A percentile compares a stretch with the other conserved stretches of the same genome.
Evolutionary conservation across 257 asterid species (phyloP).

Genomic region (Catharanthus roseus): DNA sequence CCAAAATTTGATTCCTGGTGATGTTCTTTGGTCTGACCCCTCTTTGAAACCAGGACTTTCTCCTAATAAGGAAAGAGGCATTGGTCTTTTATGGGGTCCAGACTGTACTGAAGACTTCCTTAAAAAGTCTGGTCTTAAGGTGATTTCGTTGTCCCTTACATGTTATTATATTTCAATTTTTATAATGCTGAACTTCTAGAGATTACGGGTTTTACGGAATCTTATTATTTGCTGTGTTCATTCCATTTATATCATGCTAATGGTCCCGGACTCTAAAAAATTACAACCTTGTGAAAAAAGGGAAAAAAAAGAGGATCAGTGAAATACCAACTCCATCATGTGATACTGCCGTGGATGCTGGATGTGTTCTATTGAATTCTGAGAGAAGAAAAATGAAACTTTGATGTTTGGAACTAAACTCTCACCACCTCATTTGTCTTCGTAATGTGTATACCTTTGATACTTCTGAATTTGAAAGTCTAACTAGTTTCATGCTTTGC

Average conservation of each 20-base stretch:
- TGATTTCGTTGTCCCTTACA: slow-evolving; percentile 15
- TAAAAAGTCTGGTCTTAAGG: slow-evolving; percentile 68
- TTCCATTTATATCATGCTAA: not conserved
- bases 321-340: not conserved
- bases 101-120: slow-evolving; percentile 92
- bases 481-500: slow-evolving; percentile 20
- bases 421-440: not conserved
- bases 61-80: slow-evolving; percentile 86
- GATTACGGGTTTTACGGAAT: not conserved
- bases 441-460: not conserved
- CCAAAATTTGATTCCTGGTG: slow-evolving; percentile 90
- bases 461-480: slow-evolving; percentile 21
- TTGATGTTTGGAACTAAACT: not conserved
- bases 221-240: not conserved
- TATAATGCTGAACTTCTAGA: not conserved
- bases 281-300: not conserved
- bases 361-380: not conserved
- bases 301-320: not conserved
- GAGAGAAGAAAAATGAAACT: not conserved
- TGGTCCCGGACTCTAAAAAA: not conserved
- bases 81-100: slow-evolving; percentile 96
- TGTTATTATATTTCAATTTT: not conserved
- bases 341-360: no score
- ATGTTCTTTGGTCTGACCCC: slow-evolving; percentile 97
- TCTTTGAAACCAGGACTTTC: slow-evolving; percentile 81